Percentiles rank a stretch among this genome's conserved stretches.
These are phyloP conservation scores for Colletotrichum sansevieriae DNA, from an alignment of 2,329 filamentous ascomycete species.

Conservation along the genomic window DNA sequence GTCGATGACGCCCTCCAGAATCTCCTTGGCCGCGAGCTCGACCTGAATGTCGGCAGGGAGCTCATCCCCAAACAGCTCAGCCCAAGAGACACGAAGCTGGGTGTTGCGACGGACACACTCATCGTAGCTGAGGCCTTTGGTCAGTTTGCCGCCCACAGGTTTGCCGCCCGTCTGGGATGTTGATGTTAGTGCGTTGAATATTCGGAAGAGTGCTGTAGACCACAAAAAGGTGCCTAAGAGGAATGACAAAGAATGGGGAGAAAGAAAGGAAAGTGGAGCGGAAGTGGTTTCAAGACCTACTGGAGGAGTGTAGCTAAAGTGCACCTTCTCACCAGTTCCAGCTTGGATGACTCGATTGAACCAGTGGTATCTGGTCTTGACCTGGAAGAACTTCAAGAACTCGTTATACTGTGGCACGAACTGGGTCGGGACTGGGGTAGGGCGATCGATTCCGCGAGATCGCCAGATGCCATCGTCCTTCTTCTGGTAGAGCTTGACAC, in stretches of 20 bases:
- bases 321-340: slow-evolving; percentile 47
- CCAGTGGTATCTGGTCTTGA: slow-evolving; percentile 72
- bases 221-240: not conserved
- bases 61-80: slow-evolving; percentile 38
- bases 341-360: slow-evolving; percentile 61
- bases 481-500: slow-evolving; percentile 63
- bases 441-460: slow-evolving; percentile 47
- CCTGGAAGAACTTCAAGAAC: slow-evolving; percentile 70
- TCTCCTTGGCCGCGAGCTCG: slow-evolving; percentile 3
- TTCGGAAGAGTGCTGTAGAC: not conserved
- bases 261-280: too few species aligned
- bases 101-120: slow-evolving; percentile 26
- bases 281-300: slow-evolving; percentile 49
- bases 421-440: slow-evolving; percentile 53
- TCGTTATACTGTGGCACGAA: slow-evolving; percentile 60
- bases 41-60: slow-evolving; percentile 19
- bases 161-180: slow-evolving; percentile 33
- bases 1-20: slow-evolving; percentile 12
- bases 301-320: slow-evolving; percentile 62
- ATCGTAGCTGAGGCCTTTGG: slow-evolving; percentile 7
- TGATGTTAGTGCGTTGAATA: not conserved
- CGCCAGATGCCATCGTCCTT: slow-evolving; percentile 46
- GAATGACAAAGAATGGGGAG: slow-evolving; percentile 2
- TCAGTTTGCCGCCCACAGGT: slow-evolving; percentile 31
- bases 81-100: slow-evolving; percentile 14